Base-by-base conservation (phyloP, 345 rosid species). In the Cochlearia excelsa region DNA sequence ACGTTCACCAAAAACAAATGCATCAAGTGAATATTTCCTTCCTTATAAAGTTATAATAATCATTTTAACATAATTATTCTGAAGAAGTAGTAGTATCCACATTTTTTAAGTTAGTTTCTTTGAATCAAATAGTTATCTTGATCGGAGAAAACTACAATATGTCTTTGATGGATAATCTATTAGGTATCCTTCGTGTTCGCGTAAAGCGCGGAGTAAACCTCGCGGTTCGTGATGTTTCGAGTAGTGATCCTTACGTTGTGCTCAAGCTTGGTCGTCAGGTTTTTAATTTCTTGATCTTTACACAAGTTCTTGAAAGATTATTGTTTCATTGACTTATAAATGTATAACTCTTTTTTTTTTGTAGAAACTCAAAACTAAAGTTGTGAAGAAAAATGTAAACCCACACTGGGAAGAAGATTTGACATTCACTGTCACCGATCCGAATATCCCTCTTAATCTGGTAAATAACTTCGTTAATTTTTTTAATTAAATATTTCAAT, bases 321-420 rank as follows among this genome's bases (percentile, higher is more conserved):
- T 8, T 8, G 5, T 67, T 49, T 35, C 40, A 27, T 2, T 6
- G 23, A 35, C 26, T 58, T 9, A 59, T 0, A 26, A 26, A 4
- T 16, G 23, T 16, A 16, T 16, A 16, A 16, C 23, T 16, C 23
- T 16, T 16, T 2, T 5, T 10, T 38, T 1, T 57, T 63, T 65
- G 78, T 86, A 86, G 97, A 89, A 78, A 74, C 69, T 93, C 65
- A 93, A 83, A 80, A 93, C 95, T 27, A 74, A 80, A 44, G 91
- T 87, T 23, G 80, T 93, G 26, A 82, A 76, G 54, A 83, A 77
- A 62, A 81, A 85, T 60, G 80, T 89, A n/a, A 92, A 93, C 75
- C 99, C 97, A 16, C 68, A 78, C 43, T 89, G 97, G 99, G 79
- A 93, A 59, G 99, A 93, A 64, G 88, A 89, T 69, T 72, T 93